These are phyloP conservation scores for Penicillium crystallinum DNA, from an alignment of 495 filamentous ascomycete genomes.

Conservation along the genomic window DNA sequence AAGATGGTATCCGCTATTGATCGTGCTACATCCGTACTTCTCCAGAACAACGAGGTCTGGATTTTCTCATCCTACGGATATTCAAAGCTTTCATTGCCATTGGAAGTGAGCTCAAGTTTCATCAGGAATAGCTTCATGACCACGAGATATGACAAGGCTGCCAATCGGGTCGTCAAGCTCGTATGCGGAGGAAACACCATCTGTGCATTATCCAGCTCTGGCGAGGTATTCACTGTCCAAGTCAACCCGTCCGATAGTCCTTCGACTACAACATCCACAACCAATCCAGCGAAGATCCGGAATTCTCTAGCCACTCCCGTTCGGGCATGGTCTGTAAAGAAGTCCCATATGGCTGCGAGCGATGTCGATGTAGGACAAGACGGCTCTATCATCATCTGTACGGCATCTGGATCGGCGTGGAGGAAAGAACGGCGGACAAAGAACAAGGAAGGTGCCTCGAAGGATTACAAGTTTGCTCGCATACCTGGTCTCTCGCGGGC, in stretches of 20 bases:
- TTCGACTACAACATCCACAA: constrained; percentile 65
- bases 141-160: constrained; percentile 59
- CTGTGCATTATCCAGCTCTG: constrained; percentile 73
- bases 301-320: constrained; percentile 68
- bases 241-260: constrained; percentile 61
- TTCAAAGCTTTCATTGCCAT: constrained; percentile 73
- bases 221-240: constrained; percentile 78
- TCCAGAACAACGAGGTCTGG: constrained; percentile 84
- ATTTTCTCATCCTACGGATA: constrained; percentile 94
- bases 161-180: constrained; percentile 67
- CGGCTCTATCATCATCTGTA: constrained; percentile 92
- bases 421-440: constrained; percentile 73
- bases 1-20: constrained; percentile 82
- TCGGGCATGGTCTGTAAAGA: constrained; percentile 76
- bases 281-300: constrained; percentile 81
- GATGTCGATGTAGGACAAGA: constrained; percentile 89
- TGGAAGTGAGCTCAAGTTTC: constrained; percentile 64
- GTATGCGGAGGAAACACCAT: constrained; percentile 83
- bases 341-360: constrained; percentile 74
- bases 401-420: constrained; percentile 89
- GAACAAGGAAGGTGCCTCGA: constrained; percentile 62
- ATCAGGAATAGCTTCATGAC: constrained; percentile 61
- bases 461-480: constrained; percentile 90
- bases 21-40: constrained; percentile 76
- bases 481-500: constrained; percentile 83